Evolutionary conservation across 306 rosid genomes (phyloP), one percentile per base, ranked within the genome.

Genomic region (Lathyrus oleraceus): DNA sequence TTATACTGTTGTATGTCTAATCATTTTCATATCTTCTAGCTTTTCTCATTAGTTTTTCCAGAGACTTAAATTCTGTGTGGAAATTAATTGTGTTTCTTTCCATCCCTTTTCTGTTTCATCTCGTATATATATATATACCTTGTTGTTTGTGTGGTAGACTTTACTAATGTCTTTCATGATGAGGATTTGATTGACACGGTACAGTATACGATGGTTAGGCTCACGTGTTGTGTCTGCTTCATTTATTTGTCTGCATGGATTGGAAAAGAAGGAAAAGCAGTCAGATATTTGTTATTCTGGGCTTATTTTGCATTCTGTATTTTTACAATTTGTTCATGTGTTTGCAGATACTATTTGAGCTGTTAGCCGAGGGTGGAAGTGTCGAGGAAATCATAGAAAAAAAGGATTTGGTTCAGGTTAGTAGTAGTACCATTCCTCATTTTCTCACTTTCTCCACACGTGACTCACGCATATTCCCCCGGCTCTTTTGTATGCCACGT

Each of bases 391-490:
- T 94, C 62, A 88, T 90, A 63, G 73, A 81, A 79, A 95, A 87
- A 67, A 94, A 87, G 74, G 89, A 91, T 81, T 86, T 94, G 80
- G 92, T 94, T 84, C 97, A 90, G 96, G 98, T 78, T 80, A 85
- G 89, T 70, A 71, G 61, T 63, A 16, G 44, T 28, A 30, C 35
- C 35, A 30, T 30, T 30, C 35, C 35, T 30, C 35, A 30, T 30
- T 30, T 30, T 30, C 35, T 30, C 35, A 30, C 7, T 30, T 5
- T 30, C 35, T 30, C 35, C 35, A 30, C 35, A 4, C 6, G 0
- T 30, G 35, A 30, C 7, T 30, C 35, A 30, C 5, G 28, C 28
- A 25, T 25, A 25, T 3, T 25, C 28, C 28, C 28, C 28, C 3
- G 28, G 28, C 5, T 3, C 28, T 25, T 25, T 25, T 25, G 28